A percentile compares a stretch with the other conserved stretches of the same genome.
These are phyloP conservation scores for Solanum appendiculatum DNA, from an alignment of 257 asterid species.

Conservation along the genomic window DNA sequence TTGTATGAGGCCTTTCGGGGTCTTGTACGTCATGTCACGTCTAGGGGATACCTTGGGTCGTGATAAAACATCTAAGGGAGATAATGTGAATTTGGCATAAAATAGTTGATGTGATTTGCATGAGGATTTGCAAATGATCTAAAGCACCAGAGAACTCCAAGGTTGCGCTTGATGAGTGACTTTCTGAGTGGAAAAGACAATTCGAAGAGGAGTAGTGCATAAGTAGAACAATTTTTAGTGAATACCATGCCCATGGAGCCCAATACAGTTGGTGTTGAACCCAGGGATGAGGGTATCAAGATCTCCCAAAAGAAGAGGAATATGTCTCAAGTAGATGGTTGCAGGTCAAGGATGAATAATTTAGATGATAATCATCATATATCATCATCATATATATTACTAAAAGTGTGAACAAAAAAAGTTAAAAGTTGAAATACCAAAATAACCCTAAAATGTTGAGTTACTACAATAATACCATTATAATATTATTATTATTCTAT, in stretches of 20 bases:
- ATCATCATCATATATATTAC: no score
- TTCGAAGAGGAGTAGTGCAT: not conserved
- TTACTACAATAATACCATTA: no score
- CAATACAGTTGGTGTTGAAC: conserved; percentile 13
- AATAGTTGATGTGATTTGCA: not conserved
- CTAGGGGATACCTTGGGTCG: no score
- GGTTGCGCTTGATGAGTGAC: conserved; percentile 41
- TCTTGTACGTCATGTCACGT: no score
- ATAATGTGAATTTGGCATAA: conserved; percentile 4
- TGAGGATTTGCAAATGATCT: conserved; percentile 10
- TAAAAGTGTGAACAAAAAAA: no score
- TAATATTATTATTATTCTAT: no score
- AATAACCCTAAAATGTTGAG: no score
- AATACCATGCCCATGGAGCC: conserved; percentile 9
- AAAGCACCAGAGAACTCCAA: conserved; percentile 27
- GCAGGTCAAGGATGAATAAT: not conserved
- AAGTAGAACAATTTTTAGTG: conserved; percentile 7
- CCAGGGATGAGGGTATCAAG: conserved; percentile 11
- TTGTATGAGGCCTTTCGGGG: no score
- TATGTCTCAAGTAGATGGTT: conserved; percentile 24
- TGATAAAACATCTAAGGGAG: conserved; percentile 22
- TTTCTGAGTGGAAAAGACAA: conserved; percentile 30
- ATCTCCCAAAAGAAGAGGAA: conserved; percentile 39
- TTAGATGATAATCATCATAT: conserved; percentile 8
- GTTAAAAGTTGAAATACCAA: no score